Evolutionary conservation across 176 grass and related monocot genomes (phyloP), one percentile per base, ranked within the genome.

Genomic region (Thalia dealbata): DNA sequence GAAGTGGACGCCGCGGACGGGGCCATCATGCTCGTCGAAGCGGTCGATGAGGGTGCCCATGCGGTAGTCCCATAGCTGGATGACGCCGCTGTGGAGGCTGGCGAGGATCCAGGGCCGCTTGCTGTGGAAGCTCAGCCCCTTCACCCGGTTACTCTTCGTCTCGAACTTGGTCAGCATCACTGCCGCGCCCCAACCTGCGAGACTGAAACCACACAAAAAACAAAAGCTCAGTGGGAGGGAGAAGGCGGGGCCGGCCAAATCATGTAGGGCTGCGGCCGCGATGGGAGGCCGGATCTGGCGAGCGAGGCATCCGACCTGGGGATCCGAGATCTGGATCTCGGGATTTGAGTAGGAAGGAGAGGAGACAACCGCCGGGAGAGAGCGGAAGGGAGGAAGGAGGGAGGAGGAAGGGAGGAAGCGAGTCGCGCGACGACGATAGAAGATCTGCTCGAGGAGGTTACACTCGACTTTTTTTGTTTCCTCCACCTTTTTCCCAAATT

Each of bases 81-180:
- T 82, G 50, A 88, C 91, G 22, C 88, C 91, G 78, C 91, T 96
- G 83, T 96, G 91, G 85, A 96, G 86, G 69, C 85, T 86, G 35
- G 88, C 70, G 13, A 96, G 88, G 85, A 96, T 88, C 91, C 91
- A 96, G 73, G 88, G 88, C 22, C 91, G 76, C 16, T 83, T 82
- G 81, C 76, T 86, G 90, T 97, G 93, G 72, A 97, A 92, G 90
- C 85, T 91, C 69, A 97, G 74, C 50, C 93, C 93, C 89, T 97
- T 97, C 41, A 97, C 93, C 78, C 93, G 87, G 82, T 91, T 97
- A 81, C 93, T 97, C 89, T 97, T 97, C 54, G 93, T 97, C 90
- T 97, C 93, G 87, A 97, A 92, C 78, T 92, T 97, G 81, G 89
- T 97, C 83, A 97, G 93, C 93, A 97, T 97, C 86, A 25, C 22